phyloP scores from a whole-genome alignment of 106 monocot species.

The Chionographis japonica region DNA sequence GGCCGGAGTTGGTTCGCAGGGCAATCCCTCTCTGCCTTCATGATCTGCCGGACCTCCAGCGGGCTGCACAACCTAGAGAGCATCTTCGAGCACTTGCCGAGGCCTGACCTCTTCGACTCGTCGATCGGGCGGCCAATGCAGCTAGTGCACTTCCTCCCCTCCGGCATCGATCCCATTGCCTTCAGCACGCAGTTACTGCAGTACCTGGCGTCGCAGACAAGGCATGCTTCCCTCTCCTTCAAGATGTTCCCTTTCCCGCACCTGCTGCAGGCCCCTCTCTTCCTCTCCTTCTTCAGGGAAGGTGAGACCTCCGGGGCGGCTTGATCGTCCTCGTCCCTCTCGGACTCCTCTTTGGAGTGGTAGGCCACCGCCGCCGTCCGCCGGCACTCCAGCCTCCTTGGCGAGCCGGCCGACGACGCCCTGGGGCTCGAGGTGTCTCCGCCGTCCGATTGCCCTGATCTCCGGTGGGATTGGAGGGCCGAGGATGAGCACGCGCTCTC shows the following conservation, averaged over 20 bases:
- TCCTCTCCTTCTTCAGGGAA: slow-evolving; percentile 8
- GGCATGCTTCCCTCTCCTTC: slow-evolving; percentile 33
- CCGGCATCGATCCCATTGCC: slow-evolving; percentile 98
- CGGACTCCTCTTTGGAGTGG: neutral
- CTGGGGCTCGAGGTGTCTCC: neutral
- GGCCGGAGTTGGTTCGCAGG: slow-evolving; percentile 78
- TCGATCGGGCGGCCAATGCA: slow-evolving; percentile 80
- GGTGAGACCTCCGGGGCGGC: neutral
- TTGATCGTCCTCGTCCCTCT: neutral
- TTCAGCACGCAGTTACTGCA: slow-evolving; percentile 73
- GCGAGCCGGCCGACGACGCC: neutral
- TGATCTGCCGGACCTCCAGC: slow-evolving; percentile 77
- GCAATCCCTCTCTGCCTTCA: slow-evolving; percentile 95
- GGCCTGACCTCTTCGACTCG: slow-evolving; percentile 58
- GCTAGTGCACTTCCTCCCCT: slow-evolving; percentile 82
- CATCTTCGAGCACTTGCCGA: slow-evolving; percentile 74
- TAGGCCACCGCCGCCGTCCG: neutral
- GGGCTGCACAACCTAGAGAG: slow-evolving; percentile 56
- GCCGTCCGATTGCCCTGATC: neutral
- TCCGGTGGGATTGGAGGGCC: neutral
- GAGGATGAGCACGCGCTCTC: slow-evolving; percentile 21
- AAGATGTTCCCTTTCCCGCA: slow-evolving; percentile 22
- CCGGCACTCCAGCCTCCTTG: neutral
- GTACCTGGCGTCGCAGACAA: slow-evolving; percentile 76
- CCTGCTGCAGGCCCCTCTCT: slow-evolving; percentile 22